These are phyloP conservation scores for Boletus bicolor DNA, from an alignment of 768 basidiomycete species.

Conservation along the genomic window DNA sequence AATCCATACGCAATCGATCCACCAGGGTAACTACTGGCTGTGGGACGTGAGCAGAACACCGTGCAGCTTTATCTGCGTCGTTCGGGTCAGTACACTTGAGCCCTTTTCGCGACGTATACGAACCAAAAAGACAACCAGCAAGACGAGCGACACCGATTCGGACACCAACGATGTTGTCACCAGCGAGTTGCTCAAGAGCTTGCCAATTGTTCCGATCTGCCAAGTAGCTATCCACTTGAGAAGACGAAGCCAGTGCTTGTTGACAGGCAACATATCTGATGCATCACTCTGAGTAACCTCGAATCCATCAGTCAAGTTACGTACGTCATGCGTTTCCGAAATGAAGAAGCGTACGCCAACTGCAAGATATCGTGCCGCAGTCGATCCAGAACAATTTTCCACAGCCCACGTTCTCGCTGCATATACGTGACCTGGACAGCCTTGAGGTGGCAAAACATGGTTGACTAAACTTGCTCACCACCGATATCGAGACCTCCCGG, in stretches of 20 bases:
- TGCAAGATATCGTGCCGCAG: conserved; percentile 41
- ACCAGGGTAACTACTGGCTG: conserved; percentile 39
- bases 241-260: conserved; percentile 49
- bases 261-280: conserved; percentile 72
- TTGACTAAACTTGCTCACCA: conserved; percentile 44
- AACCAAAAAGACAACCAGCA: conserved; percentile 54
- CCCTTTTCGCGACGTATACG: conserved; percentile 24
- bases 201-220: conserved; percentile 46
- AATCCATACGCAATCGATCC: conserved; percentile 49
- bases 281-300: conserved; percentile 15
- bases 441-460: conserved; percentile 9
- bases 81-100: conserved; percentile 5
- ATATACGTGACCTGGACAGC: conserved; percentile 47
- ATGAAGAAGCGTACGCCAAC: conserved; percentile 45
- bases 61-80: conserved; percentile 14
- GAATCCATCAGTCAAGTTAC: conserved; percentile 26
- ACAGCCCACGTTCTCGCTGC: conserved; percentile 38
- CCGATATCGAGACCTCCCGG: conserved; percentile 65
- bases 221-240: conserved; percentile 35
- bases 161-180: conserved; percentile 77
- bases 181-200: conserved; percentile 51
- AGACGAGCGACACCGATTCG: conserved; percentile 83
- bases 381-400: conserved; percentile 33
- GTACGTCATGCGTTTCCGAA: conserved; percentile 71
- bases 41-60: conserved; percentile 25